Conservation (phyloP, 768 basidiomycete species). For the Podaxis mareebaensis region DNA sequence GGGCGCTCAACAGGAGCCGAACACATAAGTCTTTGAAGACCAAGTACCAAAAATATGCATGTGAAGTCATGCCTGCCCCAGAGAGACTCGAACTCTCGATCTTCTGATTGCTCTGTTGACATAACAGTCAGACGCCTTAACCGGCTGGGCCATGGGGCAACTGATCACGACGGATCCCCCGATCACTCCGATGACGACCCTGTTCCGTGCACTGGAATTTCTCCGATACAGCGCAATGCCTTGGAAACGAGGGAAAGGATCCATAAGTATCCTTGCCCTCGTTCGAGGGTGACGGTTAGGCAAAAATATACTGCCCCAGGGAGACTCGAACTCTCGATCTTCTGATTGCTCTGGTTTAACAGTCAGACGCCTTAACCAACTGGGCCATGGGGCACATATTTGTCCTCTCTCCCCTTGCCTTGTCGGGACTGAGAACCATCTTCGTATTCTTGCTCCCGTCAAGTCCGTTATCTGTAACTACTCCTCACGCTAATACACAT, state of each 20-base stretch:
- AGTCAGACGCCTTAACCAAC: conserved; percentile 17
- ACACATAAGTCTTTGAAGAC: no score
- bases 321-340: conserved; percentile 17
- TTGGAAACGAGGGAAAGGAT: neutral
- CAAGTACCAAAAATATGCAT: no score
- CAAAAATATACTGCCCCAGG: conserved; percentile 6
- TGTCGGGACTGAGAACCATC: neutral
- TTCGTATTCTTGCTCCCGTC: neutral
- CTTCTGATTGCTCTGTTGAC: neutral
- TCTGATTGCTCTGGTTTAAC: conserved; percentile 10
- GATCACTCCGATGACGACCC: neutral
- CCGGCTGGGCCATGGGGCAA: conserved; percentile 17
- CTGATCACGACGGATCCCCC: neutral
- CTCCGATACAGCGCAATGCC: neutral
- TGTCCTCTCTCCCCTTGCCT: neutral
- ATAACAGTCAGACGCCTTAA: conserved; percentile 18
- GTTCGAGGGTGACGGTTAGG: no score
- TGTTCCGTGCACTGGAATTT: neutral
- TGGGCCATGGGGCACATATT: conserved; percentile 16
- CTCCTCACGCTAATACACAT: neutral
- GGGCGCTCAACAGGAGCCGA: no score
- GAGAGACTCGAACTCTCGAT: conserved; percentile 15
- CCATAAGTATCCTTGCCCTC: no score
- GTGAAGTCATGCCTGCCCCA: neutral
- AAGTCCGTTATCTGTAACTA: neutral